A percentile compares a stretch with the other conserved stretches of the same genome.
Evolutionary conservation across 2,329 filamentous ascomycete species (phyloP).

Genomic region (Cercospora zeae-maydis): DNA sequence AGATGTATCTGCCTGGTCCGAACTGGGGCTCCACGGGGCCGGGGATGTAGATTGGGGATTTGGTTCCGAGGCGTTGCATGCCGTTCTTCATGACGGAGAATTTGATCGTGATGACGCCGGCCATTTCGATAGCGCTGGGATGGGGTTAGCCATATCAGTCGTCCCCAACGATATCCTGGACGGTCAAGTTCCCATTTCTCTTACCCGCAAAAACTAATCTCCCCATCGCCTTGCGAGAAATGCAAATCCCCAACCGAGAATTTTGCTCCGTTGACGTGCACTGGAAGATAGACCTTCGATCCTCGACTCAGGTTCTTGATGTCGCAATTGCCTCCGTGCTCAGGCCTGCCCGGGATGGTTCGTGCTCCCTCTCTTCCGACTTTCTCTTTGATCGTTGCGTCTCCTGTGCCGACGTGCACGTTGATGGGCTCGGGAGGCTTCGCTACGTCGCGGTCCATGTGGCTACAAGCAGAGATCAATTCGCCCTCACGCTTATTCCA

Average conservation of each 20-base stretch:
- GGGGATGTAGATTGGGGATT: conserved; percentile 78
- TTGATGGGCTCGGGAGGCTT: conserved; percentile 69
- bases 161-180: not conserved
- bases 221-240: conserved; percentile 80
- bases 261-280: conserved; percentile 82
- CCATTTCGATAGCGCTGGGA: conserved; percentile 77
- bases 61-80: conserved; percentile 69
- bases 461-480: conserved; percentile 65
- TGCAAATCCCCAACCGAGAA: conserved; percentile 76
- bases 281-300: conserved; percentile 78
- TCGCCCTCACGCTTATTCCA: conserved; percentile 85
- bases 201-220: conserved; percentile 65
- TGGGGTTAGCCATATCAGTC: not conserved
- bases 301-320: conserved; percentile 82
- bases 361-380: conserved; percentile 75
- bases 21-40: conserved; percentile 88
- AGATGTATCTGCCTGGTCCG: conserved; percentile 74
- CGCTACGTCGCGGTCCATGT: conserved; percentile 68
- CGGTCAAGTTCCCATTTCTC: not conserved
- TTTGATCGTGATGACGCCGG: conserved; percentile 83
- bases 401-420: conserved; percentile 66
- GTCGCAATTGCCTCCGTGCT: conserved; percentile 87
- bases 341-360: conserved; percentile 78
- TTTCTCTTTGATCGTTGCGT: conserved; percentile 56
- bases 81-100: conserved; percentile 84